Evolutionary conservation across 1,139 yeast species (phyloP).

Genomic region (Taiozyma onychis): DNA sequence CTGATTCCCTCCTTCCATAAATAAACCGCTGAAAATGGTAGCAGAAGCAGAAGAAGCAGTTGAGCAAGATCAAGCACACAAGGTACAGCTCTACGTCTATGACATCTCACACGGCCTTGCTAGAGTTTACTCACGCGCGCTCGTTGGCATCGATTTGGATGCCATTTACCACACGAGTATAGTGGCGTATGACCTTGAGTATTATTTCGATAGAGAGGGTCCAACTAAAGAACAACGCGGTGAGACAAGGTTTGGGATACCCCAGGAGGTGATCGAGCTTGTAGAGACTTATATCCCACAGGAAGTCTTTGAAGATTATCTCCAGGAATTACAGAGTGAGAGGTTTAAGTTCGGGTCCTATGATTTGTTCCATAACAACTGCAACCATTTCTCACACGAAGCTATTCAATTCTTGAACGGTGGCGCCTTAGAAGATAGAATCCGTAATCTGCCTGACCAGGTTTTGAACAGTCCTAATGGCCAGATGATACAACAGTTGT

Average conservation of each 20-base stretch:
- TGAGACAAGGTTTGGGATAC: constrained; percentile 53
- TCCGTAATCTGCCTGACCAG: constrained; percentile 47
- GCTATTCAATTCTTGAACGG: constrained; percentile 57
- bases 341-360: constrained; percentile 38
- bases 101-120: constrained; percentile 52
- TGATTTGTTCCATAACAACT: constrained; percentile 59
- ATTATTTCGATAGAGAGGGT: constrained; percentile 59
- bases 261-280: constrained; percentile 46
- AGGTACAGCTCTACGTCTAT: constrained; percentile 56
- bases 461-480: constrained; percentile 63
- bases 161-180: constrained; percentile 68
- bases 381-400: constrained; percentile 63
- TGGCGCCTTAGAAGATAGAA: constrained; percentile 41
- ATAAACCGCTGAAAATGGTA: no score
- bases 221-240: constrained; percentile 47
- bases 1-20: no score
- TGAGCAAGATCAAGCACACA: constrained; percentile 5
- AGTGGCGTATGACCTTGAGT: constrained; percentile 49
- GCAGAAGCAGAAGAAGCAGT: constrained; percentile 3
- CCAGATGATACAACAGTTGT: constrained; percentile 36
- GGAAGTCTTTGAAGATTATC: constrained; percentile 48
- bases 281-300: constrained; percentile 49
- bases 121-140: constrained; percentile 34
- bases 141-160: constrained; percentile 44
- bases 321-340: constrained; percentile 43